These are phyloP conservation scores for Ceriops zippeliana DNA, from an alignment of 345 rosid species.

Conservation along the genomic window DNA sequence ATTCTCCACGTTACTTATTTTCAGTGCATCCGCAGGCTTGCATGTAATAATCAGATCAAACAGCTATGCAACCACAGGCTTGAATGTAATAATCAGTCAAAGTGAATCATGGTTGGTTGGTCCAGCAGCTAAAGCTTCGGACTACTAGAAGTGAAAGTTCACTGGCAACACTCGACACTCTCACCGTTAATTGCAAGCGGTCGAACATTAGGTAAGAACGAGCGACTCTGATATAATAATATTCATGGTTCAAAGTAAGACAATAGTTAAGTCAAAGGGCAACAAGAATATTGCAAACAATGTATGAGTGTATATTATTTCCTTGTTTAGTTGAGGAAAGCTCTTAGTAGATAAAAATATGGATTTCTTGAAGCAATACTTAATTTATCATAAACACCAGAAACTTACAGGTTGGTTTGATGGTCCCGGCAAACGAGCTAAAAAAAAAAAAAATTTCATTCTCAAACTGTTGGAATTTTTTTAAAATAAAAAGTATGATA, in stretches of 20 bases:
- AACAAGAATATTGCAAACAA: not conserved
- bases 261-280: conserved; percentile 4
- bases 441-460: conserved; percentile 1
- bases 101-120: too few relatives aligned
- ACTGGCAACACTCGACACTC: too few relatives aligned
- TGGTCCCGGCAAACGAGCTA: conserved; percentile 17
- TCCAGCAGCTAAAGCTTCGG: too few relatives aligned
- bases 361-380: not conserved
- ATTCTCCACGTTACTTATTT: too few relatives aligned
- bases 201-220: not conserved
- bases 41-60: too few relatives aligned
- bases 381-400: conserved; percentile 1
- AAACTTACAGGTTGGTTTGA: conserved; percentile 20
- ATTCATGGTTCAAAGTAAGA: conserved; percentile 1
- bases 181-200: not conserved
- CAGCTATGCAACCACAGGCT: too few relatives aligned
- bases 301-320: not conserved
- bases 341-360: too few relatives aligned
- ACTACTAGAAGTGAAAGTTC: not conserved
- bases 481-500: too few relatives aligned
- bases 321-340: not conserved
- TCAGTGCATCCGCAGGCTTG: too few relatives aligned
- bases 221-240: not conserved
- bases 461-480: not conserved
- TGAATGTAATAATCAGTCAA: too few relatives aligned